Evolutionary conservation across 225 moss, liverwort and hornwort species (phyloP).

Genomic region (Bryum argenteum): DNA sequence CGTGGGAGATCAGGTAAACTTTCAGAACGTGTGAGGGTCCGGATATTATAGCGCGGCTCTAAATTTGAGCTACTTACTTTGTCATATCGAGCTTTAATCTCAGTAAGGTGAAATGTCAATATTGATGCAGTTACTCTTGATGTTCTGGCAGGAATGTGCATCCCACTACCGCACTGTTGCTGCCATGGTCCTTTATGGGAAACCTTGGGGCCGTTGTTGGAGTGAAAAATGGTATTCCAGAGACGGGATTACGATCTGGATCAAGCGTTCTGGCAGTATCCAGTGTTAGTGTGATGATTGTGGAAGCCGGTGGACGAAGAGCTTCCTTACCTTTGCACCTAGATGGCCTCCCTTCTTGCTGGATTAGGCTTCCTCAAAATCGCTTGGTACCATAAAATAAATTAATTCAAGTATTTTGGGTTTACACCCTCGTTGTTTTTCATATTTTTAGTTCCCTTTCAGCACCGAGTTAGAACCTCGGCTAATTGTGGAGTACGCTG

Average conservation of each 20-base stretch:
- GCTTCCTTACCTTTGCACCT: conserved; percentile 46
- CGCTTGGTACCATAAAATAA: conserved; percentile 35
- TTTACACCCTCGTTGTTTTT: background rate
- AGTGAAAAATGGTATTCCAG: conserved; percentile 23
- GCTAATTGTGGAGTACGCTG: conserved; percentile 14
- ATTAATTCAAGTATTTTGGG: background rate
- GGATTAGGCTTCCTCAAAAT: conserved; percentile 40
- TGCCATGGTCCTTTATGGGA: conserved; percentile 55
- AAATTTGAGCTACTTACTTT: background rate
- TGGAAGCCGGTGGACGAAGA: conserved; percentile 60
- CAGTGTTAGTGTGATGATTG: conserved; percentile 44
- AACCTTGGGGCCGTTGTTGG: conserved; percentile 36
- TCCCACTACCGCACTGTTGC: conserved; percentile 56
- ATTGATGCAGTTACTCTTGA: conserved; percentile 7
- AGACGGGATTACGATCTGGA: conserved; percentile 51
- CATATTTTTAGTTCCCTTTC: background rate
- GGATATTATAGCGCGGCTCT: background rate
- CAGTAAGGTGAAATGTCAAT: background rate
- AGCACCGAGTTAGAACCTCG: background rate
- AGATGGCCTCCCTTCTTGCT: conserved; percentile 60
- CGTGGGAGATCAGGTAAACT: conserved; percentile 66
- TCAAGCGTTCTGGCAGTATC: conserved; percentile 55
- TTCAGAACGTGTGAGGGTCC: background rate
- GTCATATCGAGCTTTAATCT: conserved; percentile 3
- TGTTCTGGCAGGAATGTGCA: conserved; percentile 51